These are phyloP conservation scores for Lipomyces orientalis DNA, from an alignment of 805 yeast species.

Conservation along the genomic window DNA sequence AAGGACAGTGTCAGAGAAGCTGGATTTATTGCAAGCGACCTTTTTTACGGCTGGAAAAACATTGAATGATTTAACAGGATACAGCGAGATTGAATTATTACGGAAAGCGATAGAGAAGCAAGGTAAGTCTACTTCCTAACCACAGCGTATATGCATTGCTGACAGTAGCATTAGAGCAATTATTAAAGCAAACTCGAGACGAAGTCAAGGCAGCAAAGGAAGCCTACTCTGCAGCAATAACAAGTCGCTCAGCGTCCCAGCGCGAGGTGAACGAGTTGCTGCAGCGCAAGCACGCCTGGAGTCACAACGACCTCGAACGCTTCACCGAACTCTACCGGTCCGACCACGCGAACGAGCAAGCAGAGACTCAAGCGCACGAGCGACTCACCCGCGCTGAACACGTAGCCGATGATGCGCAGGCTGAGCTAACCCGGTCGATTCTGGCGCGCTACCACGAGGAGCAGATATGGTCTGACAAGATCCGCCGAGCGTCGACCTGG, in stretches of 20 bases:
- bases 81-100: slow-evolving; percentile 75
- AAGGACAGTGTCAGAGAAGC: slow-evolving; percentile 40
- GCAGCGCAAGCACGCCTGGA: slow-evolving; percentile 86
- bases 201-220: slow-evolving; percentile 57
- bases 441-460: slow-evolving; percentile 93
- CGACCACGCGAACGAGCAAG: slow-evolving; percentile 74
- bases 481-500: slow-evolving; percentile 93
- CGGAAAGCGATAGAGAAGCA: slow-evolving; percentile 61
- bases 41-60: slow-evolving; percentile 54
- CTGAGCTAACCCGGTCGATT: slow-evolving; percentile 73
- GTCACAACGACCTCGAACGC: slow-evolving; percentile 73
- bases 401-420: slow-evolving; percentile 70
- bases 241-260: slow-evolving; percentile 71
- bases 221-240: slow-evolving; percentile 64
- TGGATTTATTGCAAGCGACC: slow-evolving; percentile 46
- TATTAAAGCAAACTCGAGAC: slow-evolving; percentile 56
- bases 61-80: slow-evolving; percentile 91
- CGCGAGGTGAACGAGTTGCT: slow-evolving; percentile 84
- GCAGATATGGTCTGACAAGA: slow-evolving; percentile 97
- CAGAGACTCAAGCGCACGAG: slow-evolving; percentile 55
- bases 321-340: slow-evolving; percentile 81
- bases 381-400: slow-evolving; percentile 61
- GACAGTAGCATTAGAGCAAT: slow-evolving; percentile 53
- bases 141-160: neutral
- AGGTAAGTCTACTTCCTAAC: slow-evolving; percentile 17